Evolutionary conservation across 2,329 filamentous ascomycete species (phyloP).

Genomic region (Celoporthe dispersa): DNA sequence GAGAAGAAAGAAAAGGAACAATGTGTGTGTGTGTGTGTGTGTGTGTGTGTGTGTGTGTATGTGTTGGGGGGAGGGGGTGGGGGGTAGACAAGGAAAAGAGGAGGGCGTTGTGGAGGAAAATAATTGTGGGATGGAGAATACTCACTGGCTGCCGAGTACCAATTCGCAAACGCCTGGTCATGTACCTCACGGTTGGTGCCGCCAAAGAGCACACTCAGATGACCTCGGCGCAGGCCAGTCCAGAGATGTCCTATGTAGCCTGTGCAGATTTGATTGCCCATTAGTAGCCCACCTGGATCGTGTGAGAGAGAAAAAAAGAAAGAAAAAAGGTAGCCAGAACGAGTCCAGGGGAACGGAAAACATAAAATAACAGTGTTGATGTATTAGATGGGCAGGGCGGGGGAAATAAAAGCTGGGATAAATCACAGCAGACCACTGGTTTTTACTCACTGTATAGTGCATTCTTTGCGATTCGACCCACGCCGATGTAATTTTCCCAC

Average conservation of each 20-base stretch:
- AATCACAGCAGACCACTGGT: no score
- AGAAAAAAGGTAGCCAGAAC: no score
- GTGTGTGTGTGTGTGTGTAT: no score
- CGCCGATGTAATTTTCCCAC: neutral
- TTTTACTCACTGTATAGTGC: constrained; percentile 12
- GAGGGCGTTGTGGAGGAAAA: neutral
- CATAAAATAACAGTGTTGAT: neutral
- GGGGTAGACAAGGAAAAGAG: neutral
- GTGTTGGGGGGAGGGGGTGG: no score
- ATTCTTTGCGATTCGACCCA: neutral
- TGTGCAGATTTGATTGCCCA: neutral
- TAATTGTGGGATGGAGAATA: neutral
- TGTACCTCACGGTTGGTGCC: neutral
- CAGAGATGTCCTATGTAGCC: constrained; percentile 20
- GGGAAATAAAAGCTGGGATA: neutral
- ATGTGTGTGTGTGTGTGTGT: no score
- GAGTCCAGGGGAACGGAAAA: no score
- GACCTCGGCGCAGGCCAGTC: constrained; percentile 16
- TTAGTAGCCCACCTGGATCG: no score
- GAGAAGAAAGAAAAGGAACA: neutral
- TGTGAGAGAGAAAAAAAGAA: no score
- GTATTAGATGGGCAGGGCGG: neutral
- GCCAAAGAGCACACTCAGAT: constrained; percentile 17
- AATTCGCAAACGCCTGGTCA: constrained; percentile 23
- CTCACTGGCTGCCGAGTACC: constrained; percentile 19